Evolutionary conservation across 352 stramenopile genomes (phyloP).

Genomic region (Globisporangium recalcitrans): DNA sequence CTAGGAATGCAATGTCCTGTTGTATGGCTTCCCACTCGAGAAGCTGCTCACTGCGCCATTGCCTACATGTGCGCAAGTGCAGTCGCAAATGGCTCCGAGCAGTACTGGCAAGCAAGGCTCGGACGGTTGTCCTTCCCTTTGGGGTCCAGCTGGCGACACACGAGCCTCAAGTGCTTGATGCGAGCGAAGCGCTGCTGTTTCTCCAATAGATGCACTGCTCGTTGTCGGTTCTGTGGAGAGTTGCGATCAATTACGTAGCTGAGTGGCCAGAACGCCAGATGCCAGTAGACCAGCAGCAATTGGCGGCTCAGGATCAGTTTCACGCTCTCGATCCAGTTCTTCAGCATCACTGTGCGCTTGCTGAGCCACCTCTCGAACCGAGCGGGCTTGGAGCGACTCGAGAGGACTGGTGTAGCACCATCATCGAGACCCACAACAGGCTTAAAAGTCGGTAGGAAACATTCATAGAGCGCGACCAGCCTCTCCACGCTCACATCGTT

Average conservation of each 20-base stretch:
- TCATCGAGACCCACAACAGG: background rate
- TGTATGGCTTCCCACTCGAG: conserved; percentile 12
- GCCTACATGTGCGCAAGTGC: conserved; percentile 3
- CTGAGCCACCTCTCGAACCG: background rate
- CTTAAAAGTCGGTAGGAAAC: background rate
- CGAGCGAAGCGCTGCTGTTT: conserved; percentile 10
- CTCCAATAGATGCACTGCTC: background rate
- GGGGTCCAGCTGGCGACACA: background rate
- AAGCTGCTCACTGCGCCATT: background rate
- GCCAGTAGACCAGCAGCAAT: conserved; percentile 12
- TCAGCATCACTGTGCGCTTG: background rate
- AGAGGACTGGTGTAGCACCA: background rate
- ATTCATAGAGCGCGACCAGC: background rate
- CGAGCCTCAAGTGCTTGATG: conserved; percentile 7
- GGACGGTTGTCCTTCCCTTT: background rate
- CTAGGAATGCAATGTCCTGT: conserved; percentile 10
- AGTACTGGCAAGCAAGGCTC: conserved; percentile 10
- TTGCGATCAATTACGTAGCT: background rate
- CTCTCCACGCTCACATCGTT: background rate
- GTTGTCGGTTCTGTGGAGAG: conserved; percentile 1
- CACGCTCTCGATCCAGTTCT: background rate
- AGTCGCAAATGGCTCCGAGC: conserved; percentile 11
- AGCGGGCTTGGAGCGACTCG: background rate
- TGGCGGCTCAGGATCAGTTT: background rate
- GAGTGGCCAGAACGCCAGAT: conserved; percentile 4